These are phyloP conservation scores for Eucalyptus shirleyi DNA, from an alignment of 345 rosid species.

Conservation along the genomic window DNA sequence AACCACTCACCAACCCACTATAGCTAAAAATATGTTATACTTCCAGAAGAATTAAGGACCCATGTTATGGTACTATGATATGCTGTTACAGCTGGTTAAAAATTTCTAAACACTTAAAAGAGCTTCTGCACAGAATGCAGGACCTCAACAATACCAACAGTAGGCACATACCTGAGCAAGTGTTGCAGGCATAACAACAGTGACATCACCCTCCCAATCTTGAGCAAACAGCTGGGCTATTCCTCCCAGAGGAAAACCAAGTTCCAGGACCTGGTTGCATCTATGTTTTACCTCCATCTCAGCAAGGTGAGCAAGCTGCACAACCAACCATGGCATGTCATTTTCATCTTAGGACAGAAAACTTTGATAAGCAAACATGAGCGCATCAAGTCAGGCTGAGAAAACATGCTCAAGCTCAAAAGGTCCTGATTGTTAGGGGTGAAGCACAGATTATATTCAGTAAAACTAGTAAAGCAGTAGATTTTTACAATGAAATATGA, in stretches of 20 bases:
- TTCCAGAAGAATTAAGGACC: background rate
- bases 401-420: background rate
- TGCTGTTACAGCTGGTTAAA: background rate
- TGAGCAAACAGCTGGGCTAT: constrained; percentile 89
- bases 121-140: background rate
- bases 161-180: constrained; percentile 61
- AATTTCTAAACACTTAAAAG: background rate
- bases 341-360: background rate
- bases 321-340: background rate
- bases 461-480: background rate
- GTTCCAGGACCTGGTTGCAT: constrained; percentile 76
- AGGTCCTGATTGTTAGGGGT: background rate
- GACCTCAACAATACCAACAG: background rate
- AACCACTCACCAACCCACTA: background rate
- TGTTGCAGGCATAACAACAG: constrained; percentile 97
- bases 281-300: constrained; percentile 99
- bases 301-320: constrained; percentile 77
- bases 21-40: background rate
- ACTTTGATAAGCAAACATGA: background rate
- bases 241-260: constrained; percentile 94
- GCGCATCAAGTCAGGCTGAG: background rate
- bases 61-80: background rate
- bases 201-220: constrained; percentile 99
- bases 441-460: background rate
- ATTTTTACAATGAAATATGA: background rate